phyloP scores from a whole-genome alignment of 345 rosid species.

The Eutrema yunnanense region DNA sequence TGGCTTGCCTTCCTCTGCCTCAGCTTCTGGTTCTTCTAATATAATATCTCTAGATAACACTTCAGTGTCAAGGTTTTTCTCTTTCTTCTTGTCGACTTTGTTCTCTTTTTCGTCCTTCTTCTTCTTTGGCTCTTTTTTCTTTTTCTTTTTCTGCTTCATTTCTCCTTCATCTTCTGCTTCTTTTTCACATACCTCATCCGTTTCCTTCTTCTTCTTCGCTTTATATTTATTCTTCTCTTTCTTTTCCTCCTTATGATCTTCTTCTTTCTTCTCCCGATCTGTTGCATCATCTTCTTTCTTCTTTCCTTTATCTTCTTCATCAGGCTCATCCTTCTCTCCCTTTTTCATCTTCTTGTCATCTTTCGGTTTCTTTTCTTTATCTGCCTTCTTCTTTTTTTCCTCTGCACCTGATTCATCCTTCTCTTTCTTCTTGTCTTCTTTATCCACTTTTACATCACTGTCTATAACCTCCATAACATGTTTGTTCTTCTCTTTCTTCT shows the following conservation, averaged over 20 bases:
- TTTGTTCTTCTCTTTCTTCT: background rate
- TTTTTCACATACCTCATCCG: background rate
- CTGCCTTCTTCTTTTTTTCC: background rate
- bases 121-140: background rate
- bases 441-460: background rate
- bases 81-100: conserved; percentile 2
- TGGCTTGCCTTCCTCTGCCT: background rate
- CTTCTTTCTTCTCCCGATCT: background rate
- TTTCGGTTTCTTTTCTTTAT: conserved; percentile 7
- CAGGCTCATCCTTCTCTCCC: background rate
- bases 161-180: conserved; percentile 6
- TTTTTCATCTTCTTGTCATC: conserved; percentile 2
- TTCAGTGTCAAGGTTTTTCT: conserved; percentile 11
- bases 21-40: conserved; percentile 5
- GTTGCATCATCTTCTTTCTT: background rate
- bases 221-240: background rate
- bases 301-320: background rate
- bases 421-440: background rate
- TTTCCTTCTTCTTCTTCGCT: background rate
- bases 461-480: background rate
- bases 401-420: background rate
- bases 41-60: background rate
- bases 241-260: background rate
- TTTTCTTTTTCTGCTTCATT: background rate
- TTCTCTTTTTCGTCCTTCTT: background rate